Percentiles rank a stretch among this genome's conserved stretches.
These are phyloP conservation scores for Ceratocystis huliohia DNA, from an alignment of 2,329 filamentous ascomycete genomes.

Conservation along the genomic window DNA sequence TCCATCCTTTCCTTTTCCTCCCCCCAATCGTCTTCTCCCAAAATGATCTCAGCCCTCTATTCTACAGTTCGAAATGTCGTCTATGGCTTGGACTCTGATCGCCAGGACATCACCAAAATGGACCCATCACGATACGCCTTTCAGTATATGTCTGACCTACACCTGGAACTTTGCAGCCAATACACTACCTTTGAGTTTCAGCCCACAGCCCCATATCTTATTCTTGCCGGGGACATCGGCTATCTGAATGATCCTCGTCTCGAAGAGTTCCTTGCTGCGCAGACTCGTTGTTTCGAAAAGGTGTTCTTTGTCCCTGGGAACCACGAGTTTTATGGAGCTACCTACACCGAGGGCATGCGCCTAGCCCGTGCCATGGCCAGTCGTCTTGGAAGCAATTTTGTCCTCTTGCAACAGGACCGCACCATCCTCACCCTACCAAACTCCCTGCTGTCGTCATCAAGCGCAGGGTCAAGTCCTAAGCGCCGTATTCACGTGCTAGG, in stretches of 20 bases:
- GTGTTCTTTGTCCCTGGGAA: conserved; percentile 41
- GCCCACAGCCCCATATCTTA: conserved; percentile 31
- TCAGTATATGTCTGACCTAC: conserved; percentile 35
- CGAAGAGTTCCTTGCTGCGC: conserved; percentile 32
- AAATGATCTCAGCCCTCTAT: conserved; percentile 5
- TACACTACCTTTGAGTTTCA: conserved; percentile 34
- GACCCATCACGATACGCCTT: conserved; percentile 14
- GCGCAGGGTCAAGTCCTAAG: not conserved
- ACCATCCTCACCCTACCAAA: conserved; percentile 28
- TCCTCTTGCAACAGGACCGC: conserved; percentile 34
- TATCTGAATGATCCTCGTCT: conserved; percentile 27
- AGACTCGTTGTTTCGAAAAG: conserved; percentile 32
- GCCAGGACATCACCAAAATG: conserved; percentile 11
- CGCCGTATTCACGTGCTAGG: conserved; percentile 33
- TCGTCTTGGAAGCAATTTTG: conserved; percentile 32
- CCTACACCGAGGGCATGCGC: conserved; percentile 30
- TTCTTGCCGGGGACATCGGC: conserved; percentile 41
- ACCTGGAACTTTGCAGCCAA: conserved; percentile 36
- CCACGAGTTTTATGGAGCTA: conserved; percentile 41
- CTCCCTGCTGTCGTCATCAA: not conserved
- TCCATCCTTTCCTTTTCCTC: not conserved
- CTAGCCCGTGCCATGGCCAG: conserved; percentile 29
- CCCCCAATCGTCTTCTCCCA: not conserved
- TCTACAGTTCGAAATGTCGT: not conserved
- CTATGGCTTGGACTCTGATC: not conserved